Percentiles rank a stretch among this genome's conserved stretches.
These are phyloP conservation scores for Suhomyces sp. DNA, from an alignment of 805 yeast species.

Conservation along the genomic window DNA sequence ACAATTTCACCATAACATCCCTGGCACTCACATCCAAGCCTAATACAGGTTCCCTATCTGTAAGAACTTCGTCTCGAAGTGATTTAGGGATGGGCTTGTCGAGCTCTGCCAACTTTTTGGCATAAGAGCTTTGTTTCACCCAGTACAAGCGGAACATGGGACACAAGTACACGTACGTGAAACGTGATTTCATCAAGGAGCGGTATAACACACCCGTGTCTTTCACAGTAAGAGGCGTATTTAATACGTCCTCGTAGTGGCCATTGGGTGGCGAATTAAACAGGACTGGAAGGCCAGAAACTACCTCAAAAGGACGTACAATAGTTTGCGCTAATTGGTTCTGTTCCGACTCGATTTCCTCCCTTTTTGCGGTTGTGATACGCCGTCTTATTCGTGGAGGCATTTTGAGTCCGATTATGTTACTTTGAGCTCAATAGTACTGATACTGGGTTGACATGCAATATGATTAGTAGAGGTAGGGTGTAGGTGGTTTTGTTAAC, in stretches of 20 bases:
- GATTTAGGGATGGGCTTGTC: constrained; percentile 36
- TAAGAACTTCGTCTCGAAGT: constrained; percentile 15
- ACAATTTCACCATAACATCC: constrained; percentile 85
- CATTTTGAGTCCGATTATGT: too few species aligned
- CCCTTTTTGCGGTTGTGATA: constrained; percentile 41
- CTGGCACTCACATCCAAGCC: constrained; percentile 53
- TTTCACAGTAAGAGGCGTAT: constrained; percentile 64
- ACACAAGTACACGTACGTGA: constrained; percentile 53
- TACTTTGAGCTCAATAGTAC: too few species aligned
- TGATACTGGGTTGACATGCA: too few species aligned
- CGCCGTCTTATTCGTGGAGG: constrained; percentile 46
- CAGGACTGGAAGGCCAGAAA: constrained; percentile 69
- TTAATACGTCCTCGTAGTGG: constrained; percentile 47
- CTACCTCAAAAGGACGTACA: constrained; percentile 63
- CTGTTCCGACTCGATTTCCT: constrained; percentile 44
- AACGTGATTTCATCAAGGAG: constrained; percentile 72
- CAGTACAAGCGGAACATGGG: constrained; percentile 78
- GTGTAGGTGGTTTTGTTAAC: too few species aligned
- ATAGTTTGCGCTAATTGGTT: constrained; percentile 33
- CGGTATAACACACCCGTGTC: constrained; percentile 73
- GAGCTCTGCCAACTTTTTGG: constrained; percentile 42
- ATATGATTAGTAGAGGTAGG: too few species aligned
- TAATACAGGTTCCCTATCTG: constrained; percentile 34
- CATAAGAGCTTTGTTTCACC: constrained; percentile 66
- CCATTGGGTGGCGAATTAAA: constrained; percentile 61